A percentile compares a stretch with the other conserved stretches of the same genome.
These are phyloP conservation scores for Lotmaria passim DNA, from an alignment of 208 protist genomes.

Conservation along the genomic window DNA sequence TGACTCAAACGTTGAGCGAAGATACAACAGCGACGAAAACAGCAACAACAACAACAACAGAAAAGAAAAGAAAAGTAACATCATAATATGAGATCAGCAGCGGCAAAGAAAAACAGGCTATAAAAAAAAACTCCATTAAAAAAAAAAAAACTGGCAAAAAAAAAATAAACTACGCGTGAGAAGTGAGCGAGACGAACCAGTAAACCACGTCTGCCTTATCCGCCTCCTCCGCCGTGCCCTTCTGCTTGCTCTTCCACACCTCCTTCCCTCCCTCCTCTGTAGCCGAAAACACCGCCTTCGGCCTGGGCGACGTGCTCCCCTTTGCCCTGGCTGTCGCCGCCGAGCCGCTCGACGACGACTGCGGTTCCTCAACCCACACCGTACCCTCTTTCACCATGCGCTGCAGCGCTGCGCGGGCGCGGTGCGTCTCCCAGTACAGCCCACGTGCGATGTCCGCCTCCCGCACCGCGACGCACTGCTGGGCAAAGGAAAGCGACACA, in stretches of 20 bases:
- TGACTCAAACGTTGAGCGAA: too few species aligned
- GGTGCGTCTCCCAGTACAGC: slow-evolving; percentile 73
- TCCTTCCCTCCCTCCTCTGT: slow-evolving; percentile 29
- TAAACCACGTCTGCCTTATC: slow-evolving; percentile 41
- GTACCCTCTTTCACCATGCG: slow-evolving; percentile 81
- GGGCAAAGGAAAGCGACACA: slow-evolving; percentile 38
- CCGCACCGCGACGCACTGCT: slow-evolving; percentile 63
- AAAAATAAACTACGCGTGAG: slow-evolving; percentile 14
- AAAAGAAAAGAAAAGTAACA: too few species aligned
- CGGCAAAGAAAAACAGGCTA: neutral
- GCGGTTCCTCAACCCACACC: slow-evolving; percentile 73
- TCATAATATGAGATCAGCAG: too few species aligned
- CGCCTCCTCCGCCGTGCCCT: neutral
- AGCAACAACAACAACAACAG: too few species aligned
- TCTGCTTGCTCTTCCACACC: slow-evolving; percentile 27
- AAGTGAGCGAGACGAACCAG: slow-evolving; percentile 63
- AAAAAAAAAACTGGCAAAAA: slow-evolving; percentile 1
- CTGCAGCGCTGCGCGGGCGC: slow-evolving; percentile 58
- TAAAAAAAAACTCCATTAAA: slow-evolving; percentile 2
- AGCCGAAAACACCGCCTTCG: slow-evolving; percentile 13
- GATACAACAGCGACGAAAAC: too few species aligned
- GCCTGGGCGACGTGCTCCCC: neutral
- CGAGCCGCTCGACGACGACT: neutral
- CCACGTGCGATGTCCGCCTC: slow-evolving; percentile 43
- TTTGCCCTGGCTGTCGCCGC: too few species aligned